Evolutionary conservation across 495 filamentous ascomycete genomes (phyloP).

Genomic region (Parathielavia appendiculata): DNA sequence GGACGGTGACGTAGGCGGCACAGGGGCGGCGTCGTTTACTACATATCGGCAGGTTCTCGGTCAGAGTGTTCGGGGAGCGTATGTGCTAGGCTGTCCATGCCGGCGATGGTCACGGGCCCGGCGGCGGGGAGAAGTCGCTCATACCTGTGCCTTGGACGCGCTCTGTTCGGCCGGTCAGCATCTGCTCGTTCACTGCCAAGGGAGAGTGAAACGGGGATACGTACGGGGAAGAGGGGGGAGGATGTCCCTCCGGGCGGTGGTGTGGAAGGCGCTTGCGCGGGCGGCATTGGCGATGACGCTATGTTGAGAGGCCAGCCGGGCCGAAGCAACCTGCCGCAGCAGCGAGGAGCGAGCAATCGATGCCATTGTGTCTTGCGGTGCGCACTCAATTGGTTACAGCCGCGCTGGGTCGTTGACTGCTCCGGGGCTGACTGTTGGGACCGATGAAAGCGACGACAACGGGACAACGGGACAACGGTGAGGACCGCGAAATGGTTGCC

Average conservation of each 20-base stretch:
- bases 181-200: slow-evolving; percentile 4
- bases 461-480: slow-evolving; percentile 2
- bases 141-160: slow-evolving; percentile 72
- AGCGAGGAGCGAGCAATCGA: slow-evolving; percentile 51
- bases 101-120: slow-evolving; percentile 11
- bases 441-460: slow-evolving; percentile 14
- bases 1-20: slow-evolving; percentile 64
- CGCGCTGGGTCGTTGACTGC: slow-evolving; percentile 9
- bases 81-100: background rate
- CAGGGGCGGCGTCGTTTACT: slow-evolving; percentile 82
- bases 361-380: slow-evolving; percentile 40
- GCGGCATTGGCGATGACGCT: slow-evolving; percentile 31
- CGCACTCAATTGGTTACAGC: slow-evolving; percentile 27
- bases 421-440: slow-evolving; percentile 2
- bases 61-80: slow-evolving; percentile 4
- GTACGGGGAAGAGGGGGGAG: slow-evolving; percentile 46
- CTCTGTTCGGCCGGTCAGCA: slow-evolving; percentile 49
- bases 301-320: slow-evolving; percentile 25
- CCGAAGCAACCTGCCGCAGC: slow-evolving; percentile 46
- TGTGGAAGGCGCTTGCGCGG: slow-evolving; percentile 64
- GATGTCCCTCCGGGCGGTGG: slow-evolving; percentile 59
- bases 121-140: slow-evolving; percentile 21
- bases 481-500: slow-evolving; percentile 23
- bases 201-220: slow-evolving; percentile 14
- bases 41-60: slow-evolving; percentile 5